Evolutionary conservation across 108 stramenopile genomes (phyloP), one percentile per base, ranked within the genome.

Genomic region (Discostella stelligeroides): DNA sequence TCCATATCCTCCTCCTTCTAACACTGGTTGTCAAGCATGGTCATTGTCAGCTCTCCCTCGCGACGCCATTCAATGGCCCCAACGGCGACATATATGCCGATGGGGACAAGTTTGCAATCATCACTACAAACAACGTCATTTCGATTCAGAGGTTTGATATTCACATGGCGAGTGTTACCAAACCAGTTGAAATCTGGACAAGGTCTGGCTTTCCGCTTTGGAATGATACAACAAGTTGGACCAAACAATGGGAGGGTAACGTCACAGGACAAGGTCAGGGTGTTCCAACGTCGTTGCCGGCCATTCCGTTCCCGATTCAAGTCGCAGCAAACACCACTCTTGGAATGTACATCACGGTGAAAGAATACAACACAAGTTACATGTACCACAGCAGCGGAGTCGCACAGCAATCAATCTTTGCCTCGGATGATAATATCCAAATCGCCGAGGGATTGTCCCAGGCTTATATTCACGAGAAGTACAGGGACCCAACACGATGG

Each of bases 101-200:
- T 28, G 53, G 53, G 25, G 53, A 54, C 53, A 54, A 29, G 28
- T 54, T 54, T 13, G 1, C 53, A 54, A 54, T 54, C 53, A 6
- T 20, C 12, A 54, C 53, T 4, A 15, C 4, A 9, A 54, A 15
- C 24, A 28, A 7, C 28, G 24, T 3, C 27, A 15, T 54, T 11
- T 28, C 28, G 10, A 29, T 54, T 54, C 27, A 54, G 4, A 29
- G 27, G 1, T 29, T 54, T 15, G 53, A 54, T 13, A 54, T 54
- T 25, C 53, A 54, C 53, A 30, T 54, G 28, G 27, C 14, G 53
- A 54, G 27, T 28, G 53, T 54, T 13, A 54, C 53, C 53, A 28
- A 4, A 25, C 14, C 28, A 25, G 28, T 54, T 25, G 27, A 54
- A 54, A 28, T 54, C 27, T 54, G 53, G 53, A 54, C 53, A 12